phyloP scores from a whole-genome alignment of 1,139 yeast genomes.

The Suhomyces coccinellae region DNA sequence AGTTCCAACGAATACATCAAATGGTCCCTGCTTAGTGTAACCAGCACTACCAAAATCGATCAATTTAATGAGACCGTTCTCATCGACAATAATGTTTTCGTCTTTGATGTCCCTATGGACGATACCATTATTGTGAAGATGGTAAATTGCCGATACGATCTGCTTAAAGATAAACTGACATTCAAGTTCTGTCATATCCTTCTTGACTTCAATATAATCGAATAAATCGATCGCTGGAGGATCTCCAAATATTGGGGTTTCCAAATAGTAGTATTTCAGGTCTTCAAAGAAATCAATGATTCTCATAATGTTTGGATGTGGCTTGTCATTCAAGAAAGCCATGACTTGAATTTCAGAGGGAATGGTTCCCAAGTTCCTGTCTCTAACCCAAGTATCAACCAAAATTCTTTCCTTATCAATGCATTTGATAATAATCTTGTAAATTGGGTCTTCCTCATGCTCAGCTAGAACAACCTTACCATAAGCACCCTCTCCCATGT shows the following conservation, averaged over 20 bases:
- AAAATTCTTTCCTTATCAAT: conserved; percentile 89
- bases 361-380: conserved; percentile 83
- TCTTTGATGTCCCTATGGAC: conserved; percentile 95
- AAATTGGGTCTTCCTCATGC: conserved; percentile 60
- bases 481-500: conserved; percentile 95
- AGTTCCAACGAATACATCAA: conserved; percentile 96
- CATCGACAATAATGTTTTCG: conserved; percentile 88
- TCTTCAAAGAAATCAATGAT: conserved; percentile 92
- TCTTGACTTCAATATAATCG: conserved; percentile 83
- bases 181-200: conserved; percentile 75
- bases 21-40: conserved; percentile 85
- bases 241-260: conserved; percentile 84
- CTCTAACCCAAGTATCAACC: conserved; percentile 97
- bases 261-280: conserved; percentile 81
- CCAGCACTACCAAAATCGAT: conserved; percentile 98
- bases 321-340: conserved; percentile 71
- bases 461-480: conserved; percentile 86
- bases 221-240: conserved; percentile 91
- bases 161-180: conserved; percentile 78
- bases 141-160: conserved; percentile 72
- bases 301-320: conserved; percentile 84
- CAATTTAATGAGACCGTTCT: conserved; percentile 70
- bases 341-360: conserved; percentile 94
- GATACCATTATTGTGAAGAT: conserved; percentile 81
- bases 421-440: conserved; percentile 78